A percentile compares a stretch with the other conserved stretches of the same genome.
phyloP scores from a whole-genome alignment of 345 rosid species.

The Arabis hirsuta region DNA sequence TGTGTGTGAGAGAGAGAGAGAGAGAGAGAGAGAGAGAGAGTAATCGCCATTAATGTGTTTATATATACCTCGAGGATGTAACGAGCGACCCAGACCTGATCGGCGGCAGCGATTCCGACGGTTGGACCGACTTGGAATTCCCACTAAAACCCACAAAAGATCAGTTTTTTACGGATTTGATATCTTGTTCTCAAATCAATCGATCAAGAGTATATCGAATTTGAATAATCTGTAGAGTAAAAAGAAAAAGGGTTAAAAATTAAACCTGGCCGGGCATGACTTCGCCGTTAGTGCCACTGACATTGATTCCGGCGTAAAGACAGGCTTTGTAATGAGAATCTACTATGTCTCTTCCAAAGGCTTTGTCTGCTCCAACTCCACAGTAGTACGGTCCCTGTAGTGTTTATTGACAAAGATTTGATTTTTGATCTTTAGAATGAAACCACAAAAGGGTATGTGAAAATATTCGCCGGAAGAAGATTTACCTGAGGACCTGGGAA shows the following conservation, averaged over 20 bases:
- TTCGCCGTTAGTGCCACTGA: conserved; percentile 84
- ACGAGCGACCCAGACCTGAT: conserved; percentile 78
- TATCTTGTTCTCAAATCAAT: background rate
- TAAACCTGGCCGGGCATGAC: conserved; percentile 87
- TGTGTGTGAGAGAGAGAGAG: background rate
- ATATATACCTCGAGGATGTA: conserved; percentile 74
- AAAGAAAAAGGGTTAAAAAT: background rate
- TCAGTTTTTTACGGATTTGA: background rate
- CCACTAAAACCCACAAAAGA: conserved; percentile 54
- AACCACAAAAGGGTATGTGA: background rate
- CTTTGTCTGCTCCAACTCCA: conserved; percentile 81
- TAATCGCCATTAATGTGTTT: background rate
- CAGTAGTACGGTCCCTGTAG: conserved; percentile 85
- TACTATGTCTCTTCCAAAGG: conserved; percentile 76
- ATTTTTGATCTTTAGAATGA: background rate
- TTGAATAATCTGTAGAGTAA: background rate
- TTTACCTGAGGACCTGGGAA: conserved; percentile 81
- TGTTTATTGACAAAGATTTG: background rate
- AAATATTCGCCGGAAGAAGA: background rate
- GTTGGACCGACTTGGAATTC: conserved; percentile 87
- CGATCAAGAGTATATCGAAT: no score
- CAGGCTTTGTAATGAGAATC: conserved; percentile 89
- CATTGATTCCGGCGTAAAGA: conserved; percentile 72
- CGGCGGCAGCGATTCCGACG: conserved; percentile 76
- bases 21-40: background rate